Conservation (phyloP, 495 filamentous ascomycete species). For the Xylaria flabelliformis region DNA sequence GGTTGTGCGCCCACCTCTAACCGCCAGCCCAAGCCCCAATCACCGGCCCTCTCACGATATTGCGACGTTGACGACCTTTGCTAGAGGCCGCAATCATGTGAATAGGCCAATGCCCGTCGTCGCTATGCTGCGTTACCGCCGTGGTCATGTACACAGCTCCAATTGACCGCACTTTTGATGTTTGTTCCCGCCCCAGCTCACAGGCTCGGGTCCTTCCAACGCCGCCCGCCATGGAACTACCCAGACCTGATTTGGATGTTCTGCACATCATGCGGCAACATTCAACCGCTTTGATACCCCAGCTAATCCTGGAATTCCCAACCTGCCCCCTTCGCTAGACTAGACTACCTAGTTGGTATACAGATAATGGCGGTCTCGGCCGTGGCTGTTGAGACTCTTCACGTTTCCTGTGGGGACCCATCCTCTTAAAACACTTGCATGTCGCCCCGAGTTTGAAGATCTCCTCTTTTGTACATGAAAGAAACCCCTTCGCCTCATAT, state of each 20-base stretch:
- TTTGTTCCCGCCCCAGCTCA: conserved; percentile 21
- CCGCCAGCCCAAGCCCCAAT: conserved; percentile 52
- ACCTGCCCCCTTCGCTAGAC: background rate
- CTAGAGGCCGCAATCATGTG: conserved; percentile 25
- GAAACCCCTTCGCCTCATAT: conserved; percentile 48
- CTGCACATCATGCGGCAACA: conserved; percentile 41
- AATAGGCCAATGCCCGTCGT: conserved; percentile 30
- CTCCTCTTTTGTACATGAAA: conserved; percentile 45
- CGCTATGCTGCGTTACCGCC: conserved; percentile 30
- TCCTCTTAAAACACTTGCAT: conserved; percentile 48
- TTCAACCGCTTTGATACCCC: conserved; percentile 20
- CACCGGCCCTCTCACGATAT: conserved; percentile 37
- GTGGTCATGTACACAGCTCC: conserved; percentile 15
- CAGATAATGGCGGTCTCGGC: conserved; percentile 39
- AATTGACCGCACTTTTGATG: conserved; percentile 25
- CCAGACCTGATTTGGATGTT: conserved; percentile 29
- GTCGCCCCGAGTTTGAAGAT: conserved; percentile 34
- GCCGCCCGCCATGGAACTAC: conserved; percentile 1
- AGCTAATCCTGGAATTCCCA: conserved; percentile 18
- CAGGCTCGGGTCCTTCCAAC: conserved; percentile 4
- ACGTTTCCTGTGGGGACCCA: conserved; percentile 38
- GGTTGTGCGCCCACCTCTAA: conserved; percentile 43
- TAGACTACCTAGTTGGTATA: background rate
- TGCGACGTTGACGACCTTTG: conserved; percentile 12
- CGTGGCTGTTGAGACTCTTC: conserved; percentile 37